phyloP scores from a whole-genome alignment of 805 yeast genomes.

The Debaryomyces castellii region DNA sequence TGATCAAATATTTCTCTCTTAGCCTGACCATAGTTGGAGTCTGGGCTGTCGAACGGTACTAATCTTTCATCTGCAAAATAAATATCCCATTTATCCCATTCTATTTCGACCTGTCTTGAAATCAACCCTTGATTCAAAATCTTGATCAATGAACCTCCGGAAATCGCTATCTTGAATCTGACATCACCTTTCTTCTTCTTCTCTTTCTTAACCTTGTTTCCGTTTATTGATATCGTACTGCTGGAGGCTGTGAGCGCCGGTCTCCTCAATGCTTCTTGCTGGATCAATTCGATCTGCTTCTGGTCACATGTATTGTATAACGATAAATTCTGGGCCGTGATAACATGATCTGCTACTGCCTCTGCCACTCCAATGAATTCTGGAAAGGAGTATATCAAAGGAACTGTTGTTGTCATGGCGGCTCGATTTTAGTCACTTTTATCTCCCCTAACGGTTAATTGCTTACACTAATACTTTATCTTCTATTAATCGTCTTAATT shows the following conservation, averaged over 20 bases:
- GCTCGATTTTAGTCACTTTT: background rate
- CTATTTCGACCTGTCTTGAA: constrained; percentile 65
- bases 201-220: constrained; percentile 17
- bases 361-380: constrained; percentile 89
- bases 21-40: constrained; percentile 88
- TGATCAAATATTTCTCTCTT: constrained; percentile 78
- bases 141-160: constrained; percentile 89
- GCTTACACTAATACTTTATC: background rate
- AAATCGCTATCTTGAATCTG: constrained; percentile 84
- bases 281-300: constrained; percentile 28
- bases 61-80: constrained; percentile 96
- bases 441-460: background rate
- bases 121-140: constrained; percentile 86
- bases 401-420: constrained; percentile 87
- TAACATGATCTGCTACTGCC: constrained; percentile 94
- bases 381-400: constrained; percentile 89
- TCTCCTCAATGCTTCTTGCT: constrained; percentile 21
- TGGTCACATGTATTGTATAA: constrained; percentile 45
- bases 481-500: constrained; percentile 1
- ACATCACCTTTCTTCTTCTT: constrained; percentile 56
- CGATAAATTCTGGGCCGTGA: constrained; percentile 80
- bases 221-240: constrained; percentile 10
- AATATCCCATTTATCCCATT: constrained; percentile 94
- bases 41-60: constrained; percentile 80
- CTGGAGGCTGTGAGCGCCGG: constrained; percentile 9